A percentile compares a stretch with the other conserved stretches of the same genome.
phyloP scores from a whole-genome alignment of 1,284 basidiomycete species.

The Ceratobasidium sp. region DNA sequence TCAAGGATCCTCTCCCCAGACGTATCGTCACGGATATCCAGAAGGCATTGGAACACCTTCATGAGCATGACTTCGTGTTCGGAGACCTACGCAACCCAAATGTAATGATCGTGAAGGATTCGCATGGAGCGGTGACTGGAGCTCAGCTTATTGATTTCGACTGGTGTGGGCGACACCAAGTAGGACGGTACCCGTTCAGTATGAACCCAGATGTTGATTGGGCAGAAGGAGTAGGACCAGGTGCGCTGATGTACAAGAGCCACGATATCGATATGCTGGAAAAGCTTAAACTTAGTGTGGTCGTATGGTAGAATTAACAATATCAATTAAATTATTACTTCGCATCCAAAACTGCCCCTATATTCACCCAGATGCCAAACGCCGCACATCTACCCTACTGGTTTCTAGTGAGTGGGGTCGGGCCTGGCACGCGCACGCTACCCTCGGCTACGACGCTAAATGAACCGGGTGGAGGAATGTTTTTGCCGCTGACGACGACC shows the following conservation, averaged over 20 bases:
- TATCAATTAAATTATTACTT: no score
- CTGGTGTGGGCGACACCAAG: constrained; percentile 28
- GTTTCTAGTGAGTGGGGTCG: no score
- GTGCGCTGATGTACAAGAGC: neutral
- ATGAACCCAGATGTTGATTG: constrained; percentile 13
- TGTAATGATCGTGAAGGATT: neutral
- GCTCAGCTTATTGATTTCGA: constrained; percentile 41
- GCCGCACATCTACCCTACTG: no score
- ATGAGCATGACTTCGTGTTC: constrained; percentile 28
- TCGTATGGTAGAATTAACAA: no score
- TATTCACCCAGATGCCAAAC: no score
- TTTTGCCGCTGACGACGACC: no score
- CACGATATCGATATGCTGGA: constrained; percentile 16
- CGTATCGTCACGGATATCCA: neutral
- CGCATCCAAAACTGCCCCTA: no score
- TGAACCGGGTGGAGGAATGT: no score
- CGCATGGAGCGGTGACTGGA: neutral
- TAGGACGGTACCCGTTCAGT: constrained; percentile 12
- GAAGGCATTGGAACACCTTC: constrained; percentile 17
- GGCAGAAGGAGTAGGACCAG: constrained; percentile 1
- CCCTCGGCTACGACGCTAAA: no score
- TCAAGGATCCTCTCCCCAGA: neutral
- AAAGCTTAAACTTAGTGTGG: no score
- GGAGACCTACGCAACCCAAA: constrained; percentile 38
- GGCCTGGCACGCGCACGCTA: no score